Base-by-base conservation (phyloP, 2,329 filamentous ascomycete species). In the Aspergillus fischeri region DNA sequence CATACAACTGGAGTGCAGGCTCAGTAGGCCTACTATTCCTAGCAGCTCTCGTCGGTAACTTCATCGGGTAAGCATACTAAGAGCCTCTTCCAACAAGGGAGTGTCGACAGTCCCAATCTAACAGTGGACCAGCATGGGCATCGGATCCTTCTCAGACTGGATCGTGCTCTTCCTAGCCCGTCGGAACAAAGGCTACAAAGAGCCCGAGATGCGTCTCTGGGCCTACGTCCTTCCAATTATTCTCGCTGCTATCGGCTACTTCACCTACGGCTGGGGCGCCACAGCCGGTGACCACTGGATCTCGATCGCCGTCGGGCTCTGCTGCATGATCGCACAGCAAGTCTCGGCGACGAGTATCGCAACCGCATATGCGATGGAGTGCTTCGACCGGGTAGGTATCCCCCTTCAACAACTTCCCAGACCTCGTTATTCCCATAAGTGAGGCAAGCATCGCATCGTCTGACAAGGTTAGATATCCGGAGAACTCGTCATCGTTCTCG, bases 341-440 rank as follows among this genome's bases (percentile, higher is more conserved):
- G 74, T 77, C 4, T 70, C 67, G 2, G 70, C 73, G 9, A 75
- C 72, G 20, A 73, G 68, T 51, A 69, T 76, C 38, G 73, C 75
- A 3, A 76, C 73, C 1, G 70, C 73, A 1, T 77, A 77, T 63
- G 73, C 73, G 2, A 76, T 77, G 73, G 75, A 77, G 52, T 75
- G 72, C 52, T 75, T 76, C 48, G 67, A 71, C 27, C 69, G 67
- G 51, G 70, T 72, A 58, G 54, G 65, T 57, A 17, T 29, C 4
- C 9, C 14, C 14, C 11, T 11, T 14, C 4, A 32, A 32, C 4
- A 5, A 14, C 11, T 14, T 32, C 29, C 29, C 29, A 32, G 14
- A 35, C 14, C 11, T 5, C 14, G 0, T 35, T 14, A 32, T 32
- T 3, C 4, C 32, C 32, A 14, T 2, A 35, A 7, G 32, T 14